These are phyloP conservation scores for Mercurialis annua DNA, from an alignment of 345 rosid species.

Conservation along the genomic window DNA sequence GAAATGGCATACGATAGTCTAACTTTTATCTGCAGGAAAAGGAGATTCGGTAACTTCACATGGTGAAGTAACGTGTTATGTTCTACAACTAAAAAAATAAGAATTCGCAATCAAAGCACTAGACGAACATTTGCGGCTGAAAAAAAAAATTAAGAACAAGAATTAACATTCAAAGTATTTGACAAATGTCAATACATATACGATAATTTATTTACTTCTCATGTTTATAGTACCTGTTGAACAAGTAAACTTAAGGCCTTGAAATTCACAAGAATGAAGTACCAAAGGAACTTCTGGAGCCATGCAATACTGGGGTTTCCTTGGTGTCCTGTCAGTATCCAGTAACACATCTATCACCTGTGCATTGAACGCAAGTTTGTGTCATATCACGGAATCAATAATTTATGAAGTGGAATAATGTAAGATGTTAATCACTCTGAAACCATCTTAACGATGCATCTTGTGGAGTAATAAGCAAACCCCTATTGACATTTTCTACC, in stretches of 20 bases:
- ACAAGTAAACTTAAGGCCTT: constrained; percentile 62
- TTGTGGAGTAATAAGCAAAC: neutral
- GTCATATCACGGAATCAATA: neutral
- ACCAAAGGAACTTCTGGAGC: constrained; percentile 83
- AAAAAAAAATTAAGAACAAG: no score
- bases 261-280: constrained; percentile 73
- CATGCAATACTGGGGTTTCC: constrained; percentile 81
- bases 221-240: constrained; percentile 56
- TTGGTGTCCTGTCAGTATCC: constrained; percentile 53
- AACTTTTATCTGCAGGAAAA: neutral
- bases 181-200: no score
- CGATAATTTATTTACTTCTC: neutral
- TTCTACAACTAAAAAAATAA: neutral
- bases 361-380: constrained; percentile 7
- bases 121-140: neutral
- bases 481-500: neutral
- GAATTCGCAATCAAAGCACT: neutral
- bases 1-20: neutral
- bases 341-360: constrained; percentile 72
- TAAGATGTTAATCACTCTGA: neutral
- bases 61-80: neutral
- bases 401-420: neutral
- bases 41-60: neutral
- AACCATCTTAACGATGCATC: neutral
- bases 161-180: neutral